Conservation (phyloP, 495 filamentous ascomycete genomes). For the Penicillium riverlandense region DNA sequence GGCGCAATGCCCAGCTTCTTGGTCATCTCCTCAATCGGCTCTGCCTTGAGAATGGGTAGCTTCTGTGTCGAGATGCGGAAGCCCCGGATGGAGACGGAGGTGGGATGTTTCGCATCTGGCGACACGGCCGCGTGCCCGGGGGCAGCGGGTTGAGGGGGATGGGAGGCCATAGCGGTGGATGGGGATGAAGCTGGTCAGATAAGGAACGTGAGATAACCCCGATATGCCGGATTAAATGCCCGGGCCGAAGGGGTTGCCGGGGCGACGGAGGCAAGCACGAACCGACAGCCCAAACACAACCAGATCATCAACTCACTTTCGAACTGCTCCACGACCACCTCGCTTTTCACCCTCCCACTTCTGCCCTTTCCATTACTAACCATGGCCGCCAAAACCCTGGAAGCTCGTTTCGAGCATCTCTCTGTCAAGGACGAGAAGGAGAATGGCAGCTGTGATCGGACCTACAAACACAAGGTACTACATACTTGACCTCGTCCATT, state of each 20-base stretch:
- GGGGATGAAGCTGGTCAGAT: conserved; percentile 8
- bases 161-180: conserved; percentile 8
- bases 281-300: conserved; percentile 15
- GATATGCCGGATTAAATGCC: conserved; percentile 14
- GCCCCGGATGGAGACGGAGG: conserved; percentile 42
- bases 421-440: conserved; percentile 80
- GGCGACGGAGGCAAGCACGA: conserved; percentile 13
- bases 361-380: conserved; percentile 3
- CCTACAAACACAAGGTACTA: conserved; percentile 65
- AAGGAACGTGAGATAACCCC: not conserved
- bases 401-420: conserved; percentile 75
- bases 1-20: conserved; percentile 71
- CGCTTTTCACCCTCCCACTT: not conserved
- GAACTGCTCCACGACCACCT: not conserved
- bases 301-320: too few species aligned
- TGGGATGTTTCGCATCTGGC: conserved; percentile 22
- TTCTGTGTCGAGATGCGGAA: conserved; percentile 75
- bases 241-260: conserved; percentile 35
- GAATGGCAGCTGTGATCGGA: conserved; percentile 33
- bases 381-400: conserved; percentile 58
- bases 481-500: not conserved
- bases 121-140: conserved; percentile 16
- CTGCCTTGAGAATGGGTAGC: conserved; percentile 85
- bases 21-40: conserved; percentile 82
- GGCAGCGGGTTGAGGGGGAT: not conserved